Evolutionary conservation across 305 asterid genomes (phyloP).

Genomic region (Fraxinus nigra): DNA sequence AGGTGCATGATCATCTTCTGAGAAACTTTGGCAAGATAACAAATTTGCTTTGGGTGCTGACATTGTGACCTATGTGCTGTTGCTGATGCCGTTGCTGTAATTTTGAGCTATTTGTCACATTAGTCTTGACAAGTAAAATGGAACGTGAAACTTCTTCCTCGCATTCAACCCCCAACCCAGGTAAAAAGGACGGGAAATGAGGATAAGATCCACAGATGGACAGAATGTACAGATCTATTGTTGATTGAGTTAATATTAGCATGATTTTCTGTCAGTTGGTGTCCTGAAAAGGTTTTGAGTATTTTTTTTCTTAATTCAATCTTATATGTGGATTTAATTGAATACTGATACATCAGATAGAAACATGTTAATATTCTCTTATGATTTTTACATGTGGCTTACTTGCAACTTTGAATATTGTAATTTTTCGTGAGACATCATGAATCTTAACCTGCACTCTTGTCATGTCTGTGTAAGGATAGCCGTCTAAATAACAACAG

Average conservation of each 20-base stretch:
- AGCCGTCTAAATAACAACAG: slow-evolving; percentile 63
- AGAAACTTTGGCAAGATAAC: not conserved
- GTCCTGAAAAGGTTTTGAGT: not conserved
- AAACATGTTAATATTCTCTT: not conserved
- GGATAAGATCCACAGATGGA: not conserved
- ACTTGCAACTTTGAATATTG: not conserved
- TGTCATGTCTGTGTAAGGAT: slow-evolving; percentile 32
- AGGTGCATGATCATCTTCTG: not conserved
- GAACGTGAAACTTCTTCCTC: not conserved
- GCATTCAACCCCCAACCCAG: not conserved
- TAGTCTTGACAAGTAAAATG: not conserved
- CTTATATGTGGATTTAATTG: not conserved
- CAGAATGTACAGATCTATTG: not conserved
- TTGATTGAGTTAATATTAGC: not conserved
- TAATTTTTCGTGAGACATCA: not conserved
- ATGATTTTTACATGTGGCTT: not conserved
- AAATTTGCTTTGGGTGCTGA: not conserved
- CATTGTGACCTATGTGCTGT: not conserved
- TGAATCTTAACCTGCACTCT: slow-evolving; percentile 1
- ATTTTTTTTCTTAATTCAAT: not conserved
- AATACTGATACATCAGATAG: not conserved
- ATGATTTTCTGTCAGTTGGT: not conserved
- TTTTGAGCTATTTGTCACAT: not conserved
- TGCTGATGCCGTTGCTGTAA: not conserved
- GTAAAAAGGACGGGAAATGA: not conserved